Conservation (phyloP, 176 grass and related monocot species). For the Avena insularis region DNA sequence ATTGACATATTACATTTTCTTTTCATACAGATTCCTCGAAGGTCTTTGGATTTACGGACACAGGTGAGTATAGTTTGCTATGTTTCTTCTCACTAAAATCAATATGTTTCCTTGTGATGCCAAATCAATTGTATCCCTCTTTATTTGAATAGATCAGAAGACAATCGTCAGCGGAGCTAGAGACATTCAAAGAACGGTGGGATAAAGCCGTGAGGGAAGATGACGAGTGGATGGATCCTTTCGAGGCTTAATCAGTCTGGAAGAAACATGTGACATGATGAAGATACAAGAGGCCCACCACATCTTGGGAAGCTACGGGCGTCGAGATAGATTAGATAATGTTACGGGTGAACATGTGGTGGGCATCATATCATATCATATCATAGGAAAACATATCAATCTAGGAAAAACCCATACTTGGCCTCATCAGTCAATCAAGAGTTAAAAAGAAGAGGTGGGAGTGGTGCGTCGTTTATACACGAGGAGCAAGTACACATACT, state of each 20-base stretch:
- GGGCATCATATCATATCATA: neutral
- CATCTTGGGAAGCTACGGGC: neutral
- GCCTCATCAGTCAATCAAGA: neutral
- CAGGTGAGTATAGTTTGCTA: conserved; percentile 53
- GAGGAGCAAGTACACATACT: conserved; percentile 19
- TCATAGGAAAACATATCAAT: no score
- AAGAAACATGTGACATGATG: conserved; percentile 5
- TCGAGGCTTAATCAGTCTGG: conserved; percentile 40
- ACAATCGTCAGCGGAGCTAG: conserved; percentile 85
- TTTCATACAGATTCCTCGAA: conserved; percentile 55
- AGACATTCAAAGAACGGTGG: conserved; percentile 89
- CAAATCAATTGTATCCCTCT: neutral
- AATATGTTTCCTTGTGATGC: neutral
- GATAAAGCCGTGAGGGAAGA: conserved; percentile 81
- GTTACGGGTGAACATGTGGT: neutral
- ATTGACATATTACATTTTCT: neutral
- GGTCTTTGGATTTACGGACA: conserved; percentile 86
- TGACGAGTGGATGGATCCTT: conserved; percentile 81
- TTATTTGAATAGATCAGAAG: conserved; percentile 73
- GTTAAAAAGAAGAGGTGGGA: neutral
- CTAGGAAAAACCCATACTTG: neutral
- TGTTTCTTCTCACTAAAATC: conserved; percentile 20
- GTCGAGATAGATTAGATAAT: neutral
- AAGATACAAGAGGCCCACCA: no score
- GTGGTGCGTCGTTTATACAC: neutral